Conservation (phyloP, 2,329 filamentous ascomycete genomes). For the Pyrenochaeta sp. region DNA sequence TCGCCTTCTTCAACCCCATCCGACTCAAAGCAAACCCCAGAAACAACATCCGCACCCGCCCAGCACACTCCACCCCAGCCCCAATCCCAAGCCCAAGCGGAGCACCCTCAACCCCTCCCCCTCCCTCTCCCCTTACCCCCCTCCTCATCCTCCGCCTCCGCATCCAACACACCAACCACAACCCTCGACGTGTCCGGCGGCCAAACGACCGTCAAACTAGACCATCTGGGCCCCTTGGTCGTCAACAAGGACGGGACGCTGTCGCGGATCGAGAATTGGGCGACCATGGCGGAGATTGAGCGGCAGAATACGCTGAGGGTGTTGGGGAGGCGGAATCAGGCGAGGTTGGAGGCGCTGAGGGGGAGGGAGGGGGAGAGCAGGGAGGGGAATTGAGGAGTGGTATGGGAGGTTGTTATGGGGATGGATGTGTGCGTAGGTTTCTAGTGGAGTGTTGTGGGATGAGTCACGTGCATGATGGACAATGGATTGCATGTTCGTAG, state of each 20-base stretch:
- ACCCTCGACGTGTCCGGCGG: constrained; percentile 42
- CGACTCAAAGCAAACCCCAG: no score
- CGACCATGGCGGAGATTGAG: constrained; percentile 73
- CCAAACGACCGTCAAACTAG: constrained; percentile 66
- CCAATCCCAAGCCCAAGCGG: neutral
- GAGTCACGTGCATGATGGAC: no score
- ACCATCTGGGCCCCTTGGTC: constrained; percentile 75
- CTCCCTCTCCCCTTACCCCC: constrained; percentile 9
- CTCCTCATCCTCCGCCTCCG: neutral
- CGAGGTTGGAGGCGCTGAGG: constrained; percentile 65
- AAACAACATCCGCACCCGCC: no score
- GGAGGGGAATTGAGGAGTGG: neutral
- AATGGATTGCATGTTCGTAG: no score
- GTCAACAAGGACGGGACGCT: constrained; percentile 76
- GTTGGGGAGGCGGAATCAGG: constrained; percentile 72
- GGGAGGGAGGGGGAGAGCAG: constrained; percentile 13
- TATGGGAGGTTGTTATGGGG: neutral
- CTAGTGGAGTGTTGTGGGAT: no score
- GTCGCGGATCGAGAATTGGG: constrained; percentile 76
- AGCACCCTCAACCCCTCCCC: no score
- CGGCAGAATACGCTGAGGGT: constrained; percentile 70
- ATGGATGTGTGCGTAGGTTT: no score
- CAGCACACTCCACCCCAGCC: no score
- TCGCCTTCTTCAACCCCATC: no score
- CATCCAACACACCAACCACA: constrained; percentile 5